These are phyloP conservation scores for Alternaria brassicicola DNA, from an alignment of 2,329 filamentous ascomycete species.

Conservation along the genomic window DNA sequence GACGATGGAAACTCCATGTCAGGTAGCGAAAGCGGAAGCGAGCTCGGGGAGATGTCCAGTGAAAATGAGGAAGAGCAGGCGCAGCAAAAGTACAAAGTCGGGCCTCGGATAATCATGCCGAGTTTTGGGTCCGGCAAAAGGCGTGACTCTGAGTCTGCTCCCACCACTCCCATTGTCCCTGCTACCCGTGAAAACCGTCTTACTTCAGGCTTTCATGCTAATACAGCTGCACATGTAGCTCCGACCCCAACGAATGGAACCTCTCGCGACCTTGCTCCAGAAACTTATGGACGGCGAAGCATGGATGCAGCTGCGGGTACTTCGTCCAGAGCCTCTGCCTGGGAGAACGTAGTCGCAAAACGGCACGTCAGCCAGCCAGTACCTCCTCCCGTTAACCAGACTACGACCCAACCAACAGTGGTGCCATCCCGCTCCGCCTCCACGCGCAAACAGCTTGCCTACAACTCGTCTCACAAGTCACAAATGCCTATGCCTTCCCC, in stretches of 20 bases:
- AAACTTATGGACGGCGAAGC: slow-evolving; percentile 23
- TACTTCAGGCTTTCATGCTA: slow-evolving; percentile 36
- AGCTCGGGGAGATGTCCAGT: slow-evolving; percentile 33
- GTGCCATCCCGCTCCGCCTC: slow-evolving; percentile 32
- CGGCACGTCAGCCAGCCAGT: slow-evolving; percentile 41
- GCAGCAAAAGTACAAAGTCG: slow-evolving; percentile 43
- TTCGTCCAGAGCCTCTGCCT: slow-evolving; percentile 23
- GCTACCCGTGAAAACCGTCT: slow-evolving; percentile 22
- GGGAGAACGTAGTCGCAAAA: slow-evolving; percentile 30
- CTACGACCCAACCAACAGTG: slow-evolving; percentile 20
- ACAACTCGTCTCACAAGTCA: slow-evolving; percentile 45
- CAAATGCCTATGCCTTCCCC: slow-evolving; percentile 34
- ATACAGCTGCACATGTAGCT: slow-evolving; percentile 20
- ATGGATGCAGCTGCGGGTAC: slow-evolving; percentile 22
- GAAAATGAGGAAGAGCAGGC: slow-evolving; percentile 41
- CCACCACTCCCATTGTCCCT: slow-evolving; percentile 5
- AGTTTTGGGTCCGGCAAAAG: slow-evolving; percentile 34
- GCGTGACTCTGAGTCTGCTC: slow-evolving; percentile 25
- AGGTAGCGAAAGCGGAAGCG: slow-evolving; percentile 35
- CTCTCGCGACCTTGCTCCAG: slow-evolving; percentile 13
- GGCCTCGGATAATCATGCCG: slow-evolving; percentile 42
- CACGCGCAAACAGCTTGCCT: slow-evolving; percentile 32
- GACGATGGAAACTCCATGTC: slow-evolving; percentile 43
- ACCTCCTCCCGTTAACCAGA: slow-evolving; percentile 20
- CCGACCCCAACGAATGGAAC: slow-evolving; percentile 16